phyloP scores from a whole-genome alignment of 805 yeast species.

The Cephaloascus fragrans region DNA sequence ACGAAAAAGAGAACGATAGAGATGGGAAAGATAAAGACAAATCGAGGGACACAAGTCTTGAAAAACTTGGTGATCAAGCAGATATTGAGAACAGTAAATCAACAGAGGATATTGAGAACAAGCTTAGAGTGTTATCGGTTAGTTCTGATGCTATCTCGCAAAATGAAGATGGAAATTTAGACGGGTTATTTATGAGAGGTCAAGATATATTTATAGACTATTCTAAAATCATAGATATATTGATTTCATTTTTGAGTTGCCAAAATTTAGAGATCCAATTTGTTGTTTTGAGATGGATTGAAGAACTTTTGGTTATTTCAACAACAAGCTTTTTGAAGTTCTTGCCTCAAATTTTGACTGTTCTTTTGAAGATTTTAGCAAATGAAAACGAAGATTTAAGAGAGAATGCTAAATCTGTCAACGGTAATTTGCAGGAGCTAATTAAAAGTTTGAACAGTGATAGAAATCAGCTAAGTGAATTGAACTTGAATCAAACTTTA shows the following conservation, averaged over 20 bases:
- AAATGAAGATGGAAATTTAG: conserved; percentile 41
- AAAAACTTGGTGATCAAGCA: conserved; percentile 1
- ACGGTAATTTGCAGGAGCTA: conserved; percentile 43
- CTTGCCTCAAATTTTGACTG: conserved; percentile 65
- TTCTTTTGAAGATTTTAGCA: conserved; percentile 39
- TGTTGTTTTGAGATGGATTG: conserved; percentile 77
- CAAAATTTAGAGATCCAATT: conserved; percentile 69
- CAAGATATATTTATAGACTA: conserved; percentile 80
- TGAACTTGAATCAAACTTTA: conserved; percentile 40
- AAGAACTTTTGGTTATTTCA: conserved; percentile 58
- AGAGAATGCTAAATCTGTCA: conserved; percentile 35
- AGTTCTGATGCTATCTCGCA: conserved; percentile 7
- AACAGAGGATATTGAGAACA: conserved; percentile 12
- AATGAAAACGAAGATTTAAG: conserved; percentile 11
- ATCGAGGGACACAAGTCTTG: no score
- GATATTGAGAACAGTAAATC: conserved; percentile 14
- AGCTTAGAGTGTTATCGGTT: neutral
- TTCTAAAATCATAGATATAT: conserved; percentile 68
- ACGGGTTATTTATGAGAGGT: conserved; percentile 23
- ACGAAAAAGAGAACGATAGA: neutral
- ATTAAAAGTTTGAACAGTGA: conserved; percentile 34
- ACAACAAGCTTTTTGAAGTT: conserved; percentile 68
- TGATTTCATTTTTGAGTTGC: conserved; percentile 71
- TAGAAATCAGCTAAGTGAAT: conserved; percentile 28
- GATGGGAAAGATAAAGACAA: no score